These are phyloP conservation scores for Ruellia speciosa DNA, from an alignment of 305 asterid genomes.

Conservation along the genomic window DNA sequence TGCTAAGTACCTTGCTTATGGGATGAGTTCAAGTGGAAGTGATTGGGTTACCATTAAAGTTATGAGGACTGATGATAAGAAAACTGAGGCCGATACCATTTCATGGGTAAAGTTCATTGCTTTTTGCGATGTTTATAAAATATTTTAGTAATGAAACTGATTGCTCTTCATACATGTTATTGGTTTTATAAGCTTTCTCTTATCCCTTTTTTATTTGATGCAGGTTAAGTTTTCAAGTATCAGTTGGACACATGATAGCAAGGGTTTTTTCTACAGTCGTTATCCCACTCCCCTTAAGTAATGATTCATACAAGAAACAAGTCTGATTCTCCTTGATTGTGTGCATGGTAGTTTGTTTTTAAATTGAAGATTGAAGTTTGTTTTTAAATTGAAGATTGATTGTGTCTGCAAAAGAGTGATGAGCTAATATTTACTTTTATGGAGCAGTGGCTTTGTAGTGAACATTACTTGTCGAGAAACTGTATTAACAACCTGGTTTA, in stretches of 20 bases:
- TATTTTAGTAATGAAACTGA: no score
- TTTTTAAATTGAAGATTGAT: conserved; percentile 13
- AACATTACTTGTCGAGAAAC: background rate
- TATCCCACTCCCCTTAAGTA: conserved; percentile 81
- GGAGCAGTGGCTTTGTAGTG: background rate
- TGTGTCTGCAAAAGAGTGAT: background rate
- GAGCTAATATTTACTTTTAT: no score
- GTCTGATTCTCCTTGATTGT: conserved; percentile 9
- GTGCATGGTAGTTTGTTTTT: conserved; percentile 1
- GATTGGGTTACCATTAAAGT: conserved; percentile 91
- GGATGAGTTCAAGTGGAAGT: conserved; percentile 82
- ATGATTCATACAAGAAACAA: background rate
- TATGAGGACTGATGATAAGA: conserved; percentile 57
- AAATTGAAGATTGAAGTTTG: conserved; percentile 15
- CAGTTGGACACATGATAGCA: conserved; percentile 81
- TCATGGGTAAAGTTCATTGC: conserved; percentile 56
- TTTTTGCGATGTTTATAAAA: background rate
- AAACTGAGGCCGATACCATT: conserved; percentile 48
- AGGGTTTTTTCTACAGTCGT: conserved; percentile 89
- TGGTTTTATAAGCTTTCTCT: background rate
- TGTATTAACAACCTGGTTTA: background rate
- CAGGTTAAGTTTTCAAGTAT: conserved; percentile 77
- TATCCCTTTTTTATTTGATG: conserved; percentile 7
- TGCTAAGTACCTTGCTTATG: conserved; percentile 76
- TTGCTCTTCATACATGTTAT: background rate